Evolutionary conservation across 805 yeast species (phyloP).

Genomic region (Metschnikowia santaceciliae): DNA sequence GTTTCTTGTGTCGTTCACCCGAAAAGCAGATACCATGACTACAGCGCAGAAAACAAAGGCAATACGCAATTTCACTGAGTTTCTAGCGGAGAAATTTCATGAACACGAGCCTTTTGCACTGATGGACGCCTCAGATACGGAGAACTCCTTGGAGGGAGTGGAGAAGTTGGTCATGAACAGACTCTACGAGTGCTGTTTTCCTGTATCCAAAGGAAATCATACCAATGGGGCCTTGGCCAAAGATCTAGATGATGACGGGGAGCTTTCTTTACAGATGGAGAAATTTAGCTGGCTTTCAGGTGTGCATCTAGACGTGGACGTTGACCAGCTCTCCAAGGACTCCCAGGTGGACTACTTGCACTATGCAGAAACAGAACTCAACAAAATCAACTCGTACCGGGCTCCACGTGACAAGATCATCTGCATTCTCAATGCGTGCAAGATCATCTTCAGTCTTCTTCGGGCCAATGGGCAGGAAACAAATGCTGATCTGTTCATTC

Average conservation of each 20-base stretch:
- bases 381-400: slow-evolving; percentile 74
- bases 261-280: slow-evolving; percentile 48
- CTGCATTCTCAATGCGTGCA: slow-evolving; percentile 86
- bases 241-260: slow-evolving; percentile 60
- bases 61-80: slow-evolving; percentile 68
- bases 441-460: slow-evolving; percentile 83
- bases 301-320: slow-evolving; percentile 71
- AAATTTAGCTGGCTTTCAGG: slow-evolving; percentile 72
- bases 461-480: slow-evolving; percentile 65
- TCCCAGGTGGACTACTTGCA: slow-evolving; percentile 42
- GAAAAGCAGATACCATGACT: slow-evolving; percentile 56
- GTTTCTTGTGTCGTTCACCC: slow-evolving; percentile 71
- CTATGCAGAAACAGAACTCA: slow-evolving; percentile 67
- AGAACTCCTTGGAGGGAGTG: slow-evolving; percentile 82
- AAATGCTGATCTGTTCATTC: slow-evolving; percentile 94
- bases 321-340: slow-evolving; percentile 34
- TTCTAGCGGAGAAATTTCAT: slow-evolving; percentile 61
- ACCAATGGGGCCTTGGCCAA: slow-evolving; percentile 24
- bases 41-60: slow-evolving; percentile 75
- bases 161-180: slow-evolving; percentile 92
- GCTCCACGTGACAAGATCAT: slow-evolving; percentile 95
- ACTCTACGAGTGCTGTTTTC: slow-evolving; percentile 69
- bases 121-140: slow-evolving; percentile 52
- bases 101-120: slow-evolving; percentile 69
- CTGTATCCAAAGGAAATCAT: slow-evolving; percentile 57